Base-by-base conservation (phyloP, 2,329 filamentous ascomycete species). In the Elsinoe australis region DNA sequence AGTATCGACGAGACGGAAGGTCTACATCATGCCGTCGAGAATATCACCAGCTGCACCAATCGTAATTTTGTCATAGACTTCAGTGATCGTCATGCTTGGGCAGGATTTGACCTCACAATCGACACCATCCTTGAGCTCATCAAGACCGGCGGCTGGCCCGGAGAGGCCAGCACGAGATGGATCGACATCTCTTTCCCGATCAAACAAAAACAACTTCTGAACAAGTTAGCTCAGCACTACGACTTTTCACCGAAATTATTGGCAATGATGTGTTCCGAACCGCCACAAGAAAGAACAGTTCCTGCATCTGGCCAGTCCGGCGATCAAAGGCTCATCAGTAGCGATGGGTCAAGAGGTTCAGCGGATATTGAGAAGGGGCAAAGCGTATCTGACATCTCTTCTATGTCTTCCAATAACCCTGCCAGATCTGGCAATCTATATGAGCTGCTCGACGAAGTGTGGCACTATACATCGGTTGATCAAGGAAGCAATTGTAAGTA, bases 111-210 rank as follows among this genome's bases (percentile, higher is more conserved):
- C 55, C 63, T 84, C 6, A 58, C 63, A 3, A 56, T 62, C 1
- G 53, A 63, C 1, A 67, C 73, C 2, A 61, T 80, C 22, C 49
- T 61, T 10, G 52, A 53, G 14, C 60, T 78, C 1, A 59, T 67
- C 53, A 38, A 63, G 47, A 38, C 55, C 17, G 60, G 74, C 9
- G 45, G 45, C 57, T 67, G 71, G 49, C 70, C 74, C 2, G 65
- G 64, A 32, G 70, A 67, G 41, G 65, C 72, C 36, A 73, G 70
- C 51, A 79, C 83, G 3, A 72, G 83, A 62, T 88, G 84, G 84
- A 85, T 87, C 55, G 85, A 87, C 53, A 73, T 88, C 19, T 88
- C 82, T 80, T 72, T 76, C 38, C 83, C 83, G 0, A 75, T 78
- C 56, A 62, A 65, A 14, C 82, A 87, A 56, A 69, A 67, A 28